phyloP scores from a whole-genome alignment of 1,284 basidiomycete genomes.

The Tilletia walkeri region DNA sequence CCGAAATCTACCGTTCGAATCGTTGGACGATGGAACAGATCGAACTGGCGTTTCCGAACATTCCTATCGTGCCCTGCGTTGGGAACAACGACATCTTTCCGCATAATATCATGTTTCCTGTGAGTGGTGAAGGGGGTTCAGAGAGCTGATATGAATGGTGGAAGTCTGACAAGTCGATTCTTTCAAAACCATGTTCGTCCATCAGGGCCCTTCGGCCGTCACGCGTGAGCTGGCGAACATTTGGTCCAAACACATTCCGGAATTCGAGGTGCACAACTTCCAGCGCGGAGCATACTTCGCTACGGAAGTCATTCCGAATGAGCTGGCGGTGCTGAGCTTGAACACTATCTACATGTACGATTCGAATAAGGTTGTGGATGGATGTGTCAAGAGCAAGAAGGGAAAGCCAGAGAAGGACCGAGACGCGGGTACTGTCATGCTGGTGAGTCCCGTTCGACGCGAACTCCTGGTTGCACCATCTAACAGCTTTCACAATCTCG shows the following conservation, averaged over 20 bases:
- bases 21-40: slow-evolving; percentile 69
- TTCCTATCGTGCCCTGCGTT: slow-evolving; percentile 79
- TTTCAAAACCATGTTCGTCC: too few species aligned
- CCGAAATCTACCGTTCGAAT: slow-evolving; percentile 79
- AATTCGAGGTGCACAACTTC: slow-evolving; percentile 67
- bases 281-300: slow-evolving; percentile 72
- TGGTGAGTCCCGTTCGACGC: slow-evolving; percentile 2
- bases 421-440: slow-evolving; percentile 14
- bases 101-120: slow-evolving; percentile 57
- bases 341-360: slow-evolving; percentile 93
- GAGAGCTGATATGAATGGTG: too few species aligned
- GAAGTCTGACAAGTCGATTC: too few species aligned
- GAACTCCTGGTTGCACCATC: background rate
- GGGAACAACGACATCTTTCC: slow-evolving; percentile 62
- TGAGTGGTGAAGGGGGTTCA: too few species aligned
- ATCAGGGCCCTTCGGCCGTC: slow-evolving; percentile 71
- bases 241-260: slow-evolving; percentile 80
- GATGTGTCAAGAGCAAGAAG: slow-evolving; percentile 46
- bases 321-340: slow-evolving; percentile 76
- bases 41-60: slow-evolving; percentile 70
- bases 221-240: slow-evolving; percentile 70
- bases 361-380: slow-evolving; percentile 73
- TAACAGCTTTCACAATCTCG: too few species aligned
- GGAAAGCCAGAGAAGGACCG: slow-evolving; percentile 11
- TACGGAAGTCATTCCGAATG: slow-evolving; percentile 74